Evolutionary conservation across 2,329 filamentous ascomycete species (phyloP).

Genomic region (Fonsecaea pugnacius): DNA sequence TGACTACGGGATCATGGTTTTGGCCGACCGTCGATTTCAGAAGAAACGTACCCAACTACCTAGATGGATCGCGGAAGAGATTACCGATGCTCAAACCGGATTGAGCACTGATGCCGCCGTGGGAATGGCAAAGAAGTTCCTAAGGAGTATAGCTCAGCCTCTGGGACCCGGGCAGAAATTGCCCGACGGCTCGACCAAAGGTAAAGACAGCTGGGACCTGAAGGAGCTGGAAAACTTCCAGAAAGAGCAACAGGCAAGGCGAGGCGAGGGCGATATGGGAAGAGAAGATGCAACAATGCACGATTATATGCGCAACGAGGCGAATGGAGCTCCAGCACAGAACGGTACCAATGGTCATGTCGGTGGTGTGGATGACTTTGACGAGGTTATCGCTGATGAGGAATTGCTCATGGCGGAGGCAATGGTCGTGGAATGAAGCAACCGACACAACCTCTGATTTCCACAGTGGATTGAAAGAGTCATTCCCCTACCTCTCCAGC

Average conservation of each 20-base stretch:
- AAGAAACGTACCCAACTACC: conserved; percentile 89
- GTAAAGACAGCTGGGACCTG: conserved; percentile 88
- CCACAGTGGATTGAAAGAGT: background rate
- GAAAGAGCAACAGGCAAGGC: conserved; percentile 67
- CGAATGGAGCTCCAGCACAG: conserved; percentile 22
- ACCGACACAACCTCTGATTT: background rate
- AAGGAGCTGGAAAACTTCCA: conserved; percentile 74
- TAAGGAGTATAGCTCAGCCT: conserved; percentile 89
- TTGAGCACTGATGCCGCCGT: conserved; percentile 95
- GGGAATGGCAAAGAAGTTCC: conserved; percentile 82
- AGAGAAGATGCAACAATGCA: conserved; percentile 32
- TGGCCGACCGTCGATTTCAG: conserved; percentile 90
- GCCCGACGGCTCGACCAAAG: conserved; percentile 45
- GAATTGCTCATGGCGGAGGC: conserved; percentile 45
- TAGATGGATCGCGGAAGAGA: conserved; percentile 92
- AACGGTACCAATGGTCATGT: conserved; percentile 32
- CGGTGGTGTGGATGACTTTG: conserved; percentile 42
- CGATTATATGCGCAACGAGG: conserved; percentile 40
- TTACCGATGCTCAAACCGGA: conserved; percentile 83
- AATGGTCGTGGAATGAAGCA: conserved; percentile 43
- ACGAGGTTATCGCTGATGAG: conserved; percentile 46
- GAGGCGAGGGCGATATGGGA: conserved; percentile 49
- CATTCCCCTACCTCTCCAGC: background rate
- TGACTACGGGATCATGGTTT: conserved; percentile 99
- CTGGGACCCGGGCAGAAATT: conserved; percentile 83